Evolutionary conservation across 345 rosid genomes (phyloP).

Genomic region (Populus ilicifolia): DNA sequence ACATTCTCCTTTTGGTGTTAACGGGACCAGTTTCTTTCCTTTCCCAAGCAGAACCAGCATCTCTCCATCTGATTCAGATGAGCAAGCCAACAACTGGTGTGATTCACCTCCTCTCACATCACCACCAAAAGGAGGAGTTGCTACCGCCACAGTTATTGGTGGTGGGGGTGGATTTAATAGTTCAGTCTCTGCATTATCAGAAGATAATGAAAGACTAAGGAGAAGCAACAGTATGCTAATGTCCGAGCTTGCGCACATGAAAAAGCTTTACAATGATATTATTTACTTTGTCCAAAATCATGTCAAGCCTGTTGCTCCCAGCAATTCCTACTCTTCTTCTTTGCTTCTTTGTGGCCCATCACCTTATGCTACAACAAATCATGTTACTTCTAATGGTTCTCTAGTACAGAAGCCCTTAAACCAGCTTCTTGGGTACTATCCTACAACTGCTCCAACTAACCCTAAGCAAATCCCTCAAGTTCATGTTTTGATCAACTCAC

Average conservation of each 20-base stretch:
- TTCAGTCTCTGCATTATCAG: constrained; percentile 58
- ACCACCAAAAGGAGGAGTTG: constrained; percentile 32
- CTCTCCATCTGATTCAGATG: constrained; percentile 57
- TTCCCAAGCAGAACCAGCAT: constrained; percentile 49
- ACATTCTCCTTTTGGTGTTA: constrained; percentile 39
- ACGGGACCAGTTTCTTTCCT: constrained; percentile 48
- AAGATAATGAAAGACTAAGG: constrained; percentile 80
- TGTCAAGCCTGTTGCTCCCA: constrained; percentile 74
- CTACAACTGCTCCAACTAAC: constrained; percentile 10
- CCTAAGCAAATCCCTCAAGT: constrained; percentile 21
- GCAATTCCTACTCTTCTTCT: constrained; percentile 51
- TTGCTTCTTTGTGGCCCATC: constrained; percentile 36
- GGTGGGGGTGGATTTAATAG: constrained; percentile 19
- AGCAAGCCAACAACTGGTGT: constrained; percentile 47
- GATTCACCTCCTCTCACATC: constrained; percentile 56
- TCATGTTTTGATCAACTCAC: constrained; percentile 26
- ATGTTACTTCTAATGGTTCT: constrained; percentile 22
- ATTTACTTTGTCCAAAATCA: constrained; percentile 90
- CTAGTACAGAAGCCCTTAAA: constrained; percentile 42
- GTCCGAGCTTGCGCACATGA: constrained; percentile 88
- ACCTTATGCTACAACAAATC: constrained; percentile 18
- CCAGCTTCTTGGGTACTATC: constrained; percentile 42
- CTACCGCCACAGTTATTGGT: constrained; percentile 11
- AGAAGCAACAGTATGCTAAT: constrained; percentile 69
- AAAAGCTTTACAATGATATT: constrained; percentile 85